phyloP scores from a whole-genome alignment of 139 green algal species.

The Picochlorum sp. region DNA sequence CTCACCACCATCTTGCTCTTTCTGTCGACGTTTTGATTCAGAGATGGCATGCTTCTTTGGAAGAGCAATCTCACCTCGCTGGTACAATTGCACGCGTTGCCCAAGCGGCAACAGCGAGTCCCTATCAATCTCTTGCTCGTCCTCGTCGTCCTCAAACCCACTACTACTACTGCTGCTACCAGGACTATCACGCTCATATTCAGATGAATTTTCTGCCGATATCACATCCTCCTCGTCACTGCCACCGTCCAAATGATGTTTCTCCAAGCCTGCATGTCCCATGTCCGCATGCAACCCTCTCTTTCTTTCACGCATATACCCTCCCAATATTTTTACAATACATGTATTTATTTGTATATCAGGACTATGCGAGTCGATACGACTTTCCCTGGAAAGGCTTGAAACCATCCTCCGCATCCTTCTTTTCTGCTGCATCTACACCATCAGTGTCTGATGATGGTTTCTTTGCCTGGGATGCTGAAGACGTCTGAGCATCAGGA shows the following conservation, averaged over 20 bases:
- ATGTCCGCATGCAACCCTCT: too few species aligned
- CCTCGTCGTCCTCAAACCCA: neutral
- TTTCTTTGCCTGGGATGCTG: neutral
- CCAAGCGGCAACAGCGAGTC: neutral
- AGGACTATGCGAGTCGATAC: neutral
- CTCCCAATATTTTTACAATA: too few species aligned
- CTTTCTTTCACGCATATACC: too few species aligned
- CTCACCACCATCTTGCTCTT: conserved; percentile 31
- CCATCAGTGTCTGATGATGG: neutral
- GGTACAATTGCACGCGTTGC: too few species aligned
- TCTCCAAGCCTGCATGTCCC: too few species aligned
- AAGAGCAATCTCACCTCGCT: too few species aligned
- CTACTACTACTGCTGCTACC: neutral
- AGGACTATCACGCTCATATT: neutral
- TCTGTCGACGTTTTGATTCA: neutral
- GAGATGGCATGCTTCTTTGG: too few species aligned
- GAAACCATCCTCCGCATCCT: conserved; percentile 1
- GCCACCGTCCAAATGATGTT: neutral
- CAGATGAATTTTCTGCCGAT: neutral
- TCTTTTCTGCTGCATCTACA: neutral
- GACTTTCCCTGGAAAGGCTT: conserved; percentile 16
- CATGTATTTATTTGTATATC: neutral
- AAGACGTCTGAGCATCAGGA: neutral
- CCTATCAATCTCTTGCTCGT: neutral
- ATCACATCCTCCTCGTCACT: neutral